Percentiles rank a stretch among this genome's conserved stretches.
Conservation (phyloP, 805 yeast genomes). For the Candida ovalis region DNA sequence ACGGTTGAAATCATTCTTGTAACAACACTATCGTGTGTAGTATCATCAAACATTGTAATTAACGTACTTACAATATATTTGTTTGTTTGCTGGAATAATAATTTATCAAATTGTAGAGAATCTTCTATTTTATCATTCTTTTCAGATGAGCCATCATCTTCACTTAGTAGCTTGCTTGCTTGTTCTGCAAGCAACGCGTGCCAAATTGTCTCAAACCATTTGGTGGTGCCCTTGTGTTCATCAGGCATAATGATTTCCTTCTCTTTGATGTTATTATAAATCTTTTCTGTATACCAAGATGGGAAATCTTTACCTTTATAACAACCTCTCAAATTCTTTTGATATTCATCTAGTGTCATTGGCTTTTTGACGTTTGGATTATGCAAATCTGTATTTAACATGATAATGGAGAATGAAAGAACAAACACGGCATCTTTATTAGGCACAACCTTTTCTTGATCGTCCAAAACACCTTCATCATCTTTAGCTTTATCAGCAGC, state of each 20-base stretch:
- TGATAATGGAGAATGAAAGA: conserved; percentile 83
- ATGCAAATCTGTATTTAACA: conserved; percentile 92
- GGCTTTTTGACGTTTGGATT: conserved; percentile 89
- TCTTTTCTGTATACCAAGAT: conserved; percentile 76
- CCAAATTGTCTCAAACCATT: conserved; percentile 89
- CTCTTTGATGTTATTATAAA: conserved; percentile 74
- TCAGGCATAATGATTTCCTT: conserved; percentile 97
- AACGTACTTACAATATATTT: conserved; percentile 66
- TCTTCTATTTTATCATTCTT: conserved; percentile 13
- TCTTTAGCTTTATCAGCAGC: conserved; percentile 25
- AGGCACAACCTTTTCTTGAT: conserved; percentile 51
- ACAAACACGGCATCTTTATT: conserved; percentile 86
- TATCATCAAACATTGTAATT: conserved; percentile 76
- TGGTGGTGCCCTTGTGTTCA: conserved; percentile 90
- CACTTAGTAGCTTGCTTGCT: conserved; percentile 25
- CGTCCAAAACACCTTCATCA: conserved; percentile 29
- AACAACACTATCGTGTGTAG: conserved; percentile 85
- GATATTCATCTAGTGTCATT: conserved; percentile 84
- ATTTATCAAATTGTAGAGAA: conserved; percentile 60
- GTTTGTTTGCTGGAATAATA: conserved; percentile 62
- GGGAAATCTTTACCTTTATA: conserved; percentile 76
- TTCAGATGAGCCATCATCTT: conserved; percentile 8
- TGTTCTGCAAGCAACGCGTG: conserved; percentile 59
- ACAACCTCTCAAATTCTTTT: conserved; percentile 75
- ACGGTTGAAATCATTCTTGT: conserved; percentile 83